phyloP scores from a whole-genome alignment of 2,329 filamentous ascomycete species.

The Talaromyces sp. region DNA sequence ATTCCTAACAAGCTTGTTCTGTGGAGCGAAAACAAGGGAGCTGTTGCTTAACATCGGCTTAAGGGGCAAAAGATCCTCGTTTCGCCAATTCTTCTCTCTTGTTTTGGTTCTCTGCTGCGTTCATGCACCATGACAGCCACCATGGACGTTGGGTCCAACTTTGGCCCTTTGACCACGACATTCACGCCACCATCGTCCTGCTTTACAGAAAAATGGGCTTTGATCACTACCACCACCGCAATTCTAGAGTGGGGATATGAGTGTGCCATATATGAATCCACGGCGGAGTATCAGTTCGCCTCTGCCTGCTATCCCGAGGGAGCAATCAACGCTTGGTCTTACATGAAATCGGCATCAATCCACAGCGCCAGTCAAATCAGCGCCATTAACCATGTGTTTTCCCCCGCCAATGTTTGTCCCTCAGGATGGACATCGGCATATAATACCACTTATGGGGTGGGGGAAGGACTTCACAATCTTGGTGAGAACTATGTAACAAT shows the following conservation, averaged over 20 bases:
- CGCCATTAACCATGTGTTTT: neutral
- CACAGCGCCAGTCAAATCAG: neutral
- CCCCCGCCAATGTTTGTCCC: neutral
- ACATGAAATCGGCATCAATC: neutral
- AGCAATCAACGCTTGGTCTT: neutral
- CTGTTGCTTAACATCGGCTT: no score
- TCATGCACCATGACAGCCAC: no score
- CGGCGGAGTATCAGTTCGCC: neutral
- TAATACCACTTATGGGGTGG: neutral
- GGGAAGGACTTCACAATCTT: neutral
- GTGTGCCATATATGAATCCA: neutral
- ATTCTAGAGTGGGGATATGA: neutral
- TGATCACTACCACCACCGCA: neutral
- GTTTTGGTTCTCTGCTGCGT: no score
- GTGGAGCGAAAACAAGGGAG: no score
- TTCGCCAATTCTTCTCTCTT: no score
- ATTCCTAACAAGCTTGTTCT: no score
- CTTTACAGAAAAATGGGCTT: neutral
- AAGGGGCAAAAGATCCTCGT: no score
- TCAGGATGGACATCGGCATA: neutral
- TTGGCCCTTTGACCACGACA: neutral
- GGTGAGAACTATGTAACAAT: neutral
- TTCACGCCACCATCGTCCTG: neutral
- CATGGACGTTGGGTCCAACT: neutral
- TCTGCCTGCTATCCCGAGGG: neutral